Evolutionary conservation across 2,329 filamentous ascomycete species (phyloP).

Genomic region (Akanthomyces uredinophilus): DNA sequence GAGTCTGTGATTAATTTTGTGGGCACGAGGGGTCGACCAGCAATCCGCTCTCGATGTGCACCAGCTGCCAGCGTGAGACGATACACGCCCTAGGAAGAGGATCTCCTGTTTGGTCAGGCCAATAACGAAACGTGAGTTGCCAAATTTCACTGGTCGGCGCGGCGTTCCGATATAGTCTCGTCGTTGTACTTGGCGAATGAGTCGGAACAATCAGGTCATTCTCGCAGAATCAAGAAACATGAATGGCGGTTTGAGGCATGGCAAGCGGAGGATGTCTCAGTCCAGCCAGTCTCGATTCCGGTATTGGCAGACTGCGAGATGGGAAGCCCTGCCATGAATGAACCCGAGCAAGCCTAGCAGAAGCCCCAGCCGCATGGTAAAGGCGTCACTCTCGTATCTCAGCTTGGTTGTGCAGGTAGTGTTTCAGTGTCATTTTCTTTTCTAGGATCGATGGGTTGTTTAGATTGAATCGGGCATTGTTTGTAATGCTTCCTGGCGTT

Average conservation of each 20-base stretch:
- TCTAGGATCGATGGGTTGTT: neutral
- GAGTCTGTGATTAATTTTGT: neutral
- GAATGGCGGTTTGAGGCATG: neutral
- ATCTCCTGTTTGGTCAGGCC: neutral
- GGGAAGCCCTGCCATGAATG: neutral
- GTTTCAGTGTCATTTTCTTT: neutral
- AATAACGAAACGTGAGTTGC: neutral
- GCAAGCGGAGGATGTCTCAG: slow-evolving; percentile 1
- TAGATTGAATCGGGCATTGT: neutral
- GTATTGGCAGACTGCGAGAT: neutral
- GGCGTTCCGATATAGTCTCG: neutral
- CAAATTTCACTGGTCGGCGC: neutral
- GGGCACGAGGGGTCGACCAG: neutral
- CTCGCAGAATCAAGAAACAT: neutral
- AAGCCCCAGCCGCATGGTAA: neutral
- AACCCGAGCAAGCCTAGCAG: neutral
- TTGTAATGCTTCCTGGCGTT: neutral
- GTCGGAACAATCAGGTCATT: neutral
- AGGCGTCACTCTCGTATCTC: neutral
- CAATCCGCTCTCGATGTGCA: neutral
- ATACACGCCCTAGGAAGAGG: neutral
- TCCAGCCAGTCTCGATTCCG: neutral
- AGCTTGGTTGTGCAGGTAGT: neutral
- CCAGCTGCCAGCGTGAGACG: neutral
- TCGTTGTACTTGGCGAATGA: neutral